phyloP scores from a whole-genome alignment of 805 yeast species.

The Wickerhamomyces alni region DNA sequence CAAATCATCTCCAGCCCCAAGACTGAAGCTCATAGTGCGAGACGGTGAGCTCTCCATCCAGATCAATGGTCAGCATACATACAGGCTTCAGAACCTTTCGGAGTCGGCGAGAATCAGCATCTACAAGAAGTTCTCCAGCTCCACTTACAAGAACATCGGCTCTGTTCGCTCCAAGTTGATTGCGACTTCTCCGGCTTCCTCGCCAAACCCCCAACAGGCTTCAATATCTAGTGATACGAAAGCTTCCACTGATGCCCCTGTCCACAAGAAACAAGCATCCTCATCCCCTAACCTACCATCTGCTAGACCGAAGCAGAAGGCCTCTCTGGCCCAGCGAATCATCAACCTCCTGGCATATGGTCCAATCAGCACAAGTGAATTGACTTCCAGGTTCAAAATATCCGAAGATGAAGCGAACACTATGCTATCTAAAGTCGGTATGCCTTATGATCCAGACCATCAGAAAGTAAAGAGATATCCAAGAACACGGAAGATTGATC shows the following conservation, averaged over 20 bases:
- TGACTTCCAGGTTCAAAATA: slow-evolving; percentile 26
- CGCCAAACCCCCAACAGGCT: slow-evolving; percentile 1
- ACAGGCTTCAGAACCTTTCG: slow-evolving; percentile 3
- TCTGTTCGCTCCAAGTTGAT: slow-evolving; percentile 7
- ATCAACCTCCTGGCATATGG: slow-evolving; percentile 44
- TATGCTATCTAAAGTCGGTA: slow-evolving; percentile 22
- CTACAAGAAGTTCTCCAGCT: slow-evolving; percentile 18
- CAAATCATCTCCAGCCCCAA: slow-evolving; percentile 5
- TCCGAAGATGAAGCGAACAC: slow-evolving; percentile 22
- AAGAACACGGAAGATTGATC: slow-evolving; percentile 19
- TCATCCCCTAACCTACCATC: slow-evolving; percentile 16
- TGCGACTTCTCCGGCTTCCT: slow-evolving; percentile 8
- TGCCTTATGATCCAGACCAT: slow-evolving; percentile 24
- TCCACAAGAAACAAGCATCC: background rate
- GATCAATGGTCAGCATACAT: slow-evolving; percentile 3
- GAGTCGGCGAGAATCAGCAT: slow-evolving; percentile 11
- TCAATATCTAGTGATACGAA: background rate
- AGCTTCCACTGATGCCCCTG: background rate
- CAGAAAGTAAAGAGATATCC: slow-evolving; percentile 25
- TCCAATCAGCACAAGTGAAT: slow-evolving; percentile 30
- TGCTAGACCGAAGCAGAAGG: slow-evolving; percentile 5
- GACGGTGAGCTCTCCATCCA: slow-evolving; percentile 15
- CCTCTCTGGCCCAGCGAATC: slow-evolving; percentile 25
- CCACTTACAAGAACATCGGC: slow-evolving; percentile 19
- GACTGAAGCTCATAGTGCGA: slow-evolving; percentile 17